Base-by-base conservation (phyloP, 2,329 filamentous ascomycete species). In the Pleomassaria siparia region DNA sequence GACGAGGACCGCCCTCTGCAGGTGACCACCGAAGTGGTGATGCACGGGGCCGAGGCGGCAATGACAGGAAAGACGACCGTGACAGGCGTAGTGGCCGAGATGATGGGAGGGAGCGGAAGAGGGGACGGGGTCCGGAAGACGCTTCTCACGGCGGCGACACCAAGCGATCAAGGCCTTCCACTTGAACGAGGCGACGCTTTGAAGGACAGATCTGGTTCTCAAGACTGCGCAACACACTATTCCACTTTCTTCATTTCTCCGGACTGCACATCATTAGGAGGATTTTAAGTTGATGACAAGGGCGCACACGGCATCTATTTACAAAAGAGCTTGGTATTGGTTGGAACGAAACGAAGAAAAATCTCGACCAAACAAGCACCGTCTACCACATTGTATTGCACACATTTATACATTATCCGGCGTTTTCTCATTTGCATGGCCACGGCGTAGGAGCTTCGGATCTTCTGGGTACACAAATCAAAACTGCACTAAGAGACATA, bases 31-130 rank as follows among this genome's bases (percentile, higher is more conserved):
- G 51, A 41, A 49, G 43, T 28, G 51, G 54, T 30, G 43, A 47
- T 16, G 13, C 15, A 21, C 40, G 50, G 18, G 44, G 40, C 6
- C 16, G 51, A 28, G 43, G 33, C 25, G 46, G 43, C 15, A 42
- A 41, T 16, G 51, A 61, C 8, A 43, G 56, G 29, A 43, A 54
- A 40, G 53, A 60, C 35, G 57, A 57, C 21, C 42, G 58, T 11
- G 56, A 62, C 15, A 46, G 52, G 40, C 50, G 58, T 42, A 55
- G 40, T 16, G 20, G 32, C 24, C 35, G 53, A 25, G 50, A 59
- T n/a, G 58, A 56, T 25, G 51, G 47, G 13, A 47, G 59, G 11
- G 60, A 57, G 26, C n/a, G 40, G n/a, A 47, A 47, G 35, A 32
- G 49, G 18, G 40, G 26, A 18, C 44, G 44, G 5, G 40, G 29